Evolutionary conservation across 305 asterid genomes (phyloP), one percentile per base, ranked within the genome.

Genomic region (Ruellia speciosa): DNA sequence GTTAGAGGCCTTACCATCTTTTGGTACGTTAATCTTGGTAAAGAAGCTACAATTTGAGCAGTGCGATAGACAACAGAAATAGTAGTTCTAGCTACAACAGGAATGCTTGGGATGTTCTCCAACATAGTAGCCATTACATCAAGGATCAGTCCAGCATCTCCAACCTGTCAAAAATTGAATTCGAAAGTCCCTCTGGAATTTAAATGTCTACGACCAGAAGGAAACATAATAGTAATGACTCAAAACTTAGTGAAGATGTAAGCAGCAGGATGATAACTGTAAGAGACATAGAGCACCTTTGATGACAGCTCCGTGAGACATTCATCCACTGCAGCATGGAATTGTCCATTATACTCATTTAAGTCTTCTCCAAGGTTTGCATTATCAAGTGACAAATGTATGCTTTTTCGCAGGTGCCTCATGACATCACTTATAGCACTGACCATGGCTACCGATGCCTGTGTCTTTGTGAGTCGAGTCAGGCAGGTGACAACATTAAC

Each of bases 361-460:
- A 78, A 60, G 54, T 89, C 95, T 11, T 82, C 80, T 67, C 90
- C 99, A 31, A 86, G 76, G 53, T 77, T 73, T 52, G 87, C 79
- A 58, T 86, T 96, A 54, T 88, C 95, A 18, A 83, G 81, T 13
- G 94, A 78, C 70, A 69, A 75, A 60, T 89, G 97, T 66, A 93
- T 88, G 66, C 96, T 85, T 72, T 85, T 93, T 52, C 94, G 85
- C 72, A 93, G 75, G 77, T 81, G 96, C 79, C 96, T 81, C 83
- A 89, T 81, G 58, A 87, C 68, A 77, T 89, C 99, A 59, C 83
- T 87, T 48, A 93, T 81, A 18, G 97, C 85, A 54, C 88, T 82
- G 62, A 89, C 82, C 58, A 93, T 82, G 56, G 97, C 88, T 40
- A 85, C 81, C 1, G 99, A 87, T 51, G 87, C 72, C 70, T 79